Conservation (phyloP, 2,329 filamentous ascomycete species). For the Aureobasidium leucospermi region DNA sequence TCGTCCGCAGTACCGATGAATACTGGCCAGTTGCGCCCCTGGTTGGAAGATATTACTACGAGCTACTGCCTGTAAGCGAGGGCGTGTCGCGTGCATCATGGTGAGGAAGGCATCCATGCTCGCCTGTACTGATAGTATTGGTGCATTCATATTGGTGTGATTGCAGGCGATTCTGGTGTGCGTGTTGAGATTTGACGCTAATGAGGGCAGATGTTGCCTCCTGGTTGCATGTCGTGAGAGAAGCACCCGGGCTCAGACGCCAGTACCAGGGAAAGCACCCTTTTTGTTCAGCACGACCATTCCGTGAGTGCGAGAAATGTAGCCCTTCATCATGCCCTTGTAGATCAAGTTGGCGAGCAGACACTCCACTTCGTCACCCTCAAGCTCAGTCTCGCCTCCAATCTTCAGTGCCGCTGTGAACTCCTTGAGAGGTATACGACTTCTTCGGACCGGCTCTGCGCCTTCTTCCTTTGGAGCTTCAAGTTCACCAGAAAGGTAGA, state of each 20-base stretch:
- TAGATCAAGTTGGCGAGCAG: conserved; percentile 95
- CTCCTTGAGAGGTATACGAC: conserved; percentile 72
- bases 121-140: no score
- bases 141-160: no score
- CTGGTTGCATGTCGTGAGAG: no score
- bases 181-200: neutral
- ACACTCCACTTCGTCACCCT: conserved; percentile 88
- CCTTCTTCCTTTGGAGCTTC: conserved; percentile 64
- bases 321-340: conserved; percentile 71
- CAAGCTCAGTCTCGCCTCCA: conserved; percentile 44
- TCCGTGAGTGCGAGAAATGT: conserved; percentile 83
- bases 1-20: neutral
- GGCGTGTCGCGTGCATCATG: no score
- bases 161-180: no score
- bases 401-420: conserved; percentile 80
- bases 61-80: no score
- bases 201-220: neutral
- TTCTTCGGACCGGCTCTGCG: conserved; percentile 54
- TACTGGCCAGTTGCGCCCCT: neutral
- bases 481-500: conserved; percentile 77
- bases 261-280: conserved; percentile 88
- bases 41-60: no score
- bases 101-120: no score
- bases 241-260: conserved; percentile 37
- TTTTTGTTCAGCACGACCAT: conserved; percentile 90